These are phyloP conservation scores for Neoboletus brunneissimus DNA, from an alignment of 768 basidiomycete genomes.

Conservation along the genomic window DNA sequence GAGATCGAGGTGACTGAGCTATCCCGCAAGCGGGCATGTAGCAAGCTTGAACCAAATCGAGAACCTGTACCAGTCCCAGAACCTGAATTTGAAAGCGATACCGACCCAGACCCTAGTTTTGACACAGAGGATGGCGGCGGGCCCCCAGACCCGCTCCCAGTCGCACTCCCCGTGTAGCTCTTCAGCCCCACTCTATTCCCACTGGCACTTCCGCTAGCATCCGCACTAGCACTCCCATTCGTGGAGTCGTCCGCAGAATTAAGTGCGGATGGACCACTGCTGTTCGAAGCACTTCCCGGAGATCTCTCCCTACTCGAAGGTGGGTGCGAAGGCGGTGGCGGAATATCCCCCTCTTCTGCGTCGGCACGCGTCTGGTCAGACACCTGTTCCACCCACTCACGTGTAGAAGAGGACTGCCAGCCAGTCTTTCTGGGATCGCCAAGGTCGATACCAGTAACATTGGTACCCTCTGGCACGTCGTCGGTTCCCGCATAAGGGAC, in stretches of 20 bases:
- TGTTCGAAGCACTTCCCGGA: constrained; percentile 23
- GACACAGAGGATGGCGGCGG: constrained; percentile 18
- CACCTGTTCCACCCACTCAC: constrained; percentile 47
- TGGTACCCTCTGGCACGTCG: constrained; percentile 17
- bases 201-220: constrained; percentile 11
- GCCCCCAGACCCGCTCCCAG: constrained; percentile 10
- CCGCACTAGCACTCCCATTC: constrained; percentile 10
- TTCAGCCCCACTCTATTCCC: constrained; percentile 7
- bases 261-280: constrained; percentile 24
- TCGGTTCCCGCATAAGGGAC: constrained; percentile 24
- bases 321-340: constrained; percentile 6
- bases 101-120: constrained; percentile 19
- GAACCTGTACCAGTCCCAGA: constrained; percentile 26
- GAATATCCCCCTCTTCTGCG: constrained; percentile 1
- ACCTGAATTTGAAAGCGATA: constrained; percentile 25
- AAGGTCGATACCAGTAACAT: constrained; percentile 15
- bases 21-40: constrained; percentile 24
- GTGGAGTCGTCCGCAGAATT: constrained; percentile 27
- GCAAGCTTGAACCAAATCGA: constrained; percentile 21
- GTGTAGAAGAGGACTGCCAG: constrained; percentile 33
- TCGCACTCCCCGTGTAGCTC: constrained; percentile 10
- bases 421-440: constrained; percentile 19
- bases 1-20: constrained; percentile 34
- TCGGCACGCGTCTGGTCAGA: constrained; percentile 30
- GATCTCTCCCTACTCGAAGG: constrained; percentile 20